Evolutionary conservation across 23 red algal genomes (phyloP).

Genomic region (Cyanidium caldarium): DNA sequence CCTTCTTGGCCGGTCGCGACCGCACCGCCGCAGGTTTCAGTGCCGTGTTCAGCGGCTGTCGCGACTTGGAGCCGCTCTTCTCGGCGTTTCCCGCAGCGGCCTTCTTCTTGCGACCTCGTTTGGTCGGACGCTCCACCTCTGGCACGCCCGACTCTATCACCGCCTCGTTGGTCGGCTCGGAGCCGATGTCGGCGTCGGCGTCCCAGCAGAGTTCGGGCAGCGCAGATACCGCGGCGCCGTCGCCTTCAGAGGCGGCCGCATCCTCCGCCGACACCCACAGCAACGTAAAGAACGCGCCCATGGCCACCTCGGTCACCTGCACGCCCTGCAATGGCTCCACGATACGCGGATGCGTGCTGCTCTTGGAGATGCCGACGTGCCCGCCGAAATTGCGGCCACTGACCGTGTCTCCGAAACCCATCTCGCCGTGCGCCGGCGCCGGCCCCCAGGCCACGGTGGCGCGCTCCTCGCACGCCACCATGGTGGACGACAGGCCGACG

Average conservation of each 20-base stretch:
- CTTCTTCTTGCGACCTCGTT: too few relatives aligned
- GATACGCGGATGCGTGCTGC: not conserved
- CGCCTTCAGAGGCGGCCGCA: not conserved
- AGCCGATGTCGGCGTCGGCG: not conserved
- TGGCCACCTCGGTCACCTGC: slow-evolving; percentile 1
- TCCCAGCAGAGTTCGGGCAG: not conserved
- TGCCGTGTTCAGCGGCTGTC: too few relatives aligned
- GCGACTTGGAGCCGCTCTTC: too few relatives aligned
- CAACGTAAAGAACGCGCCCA: slow-evolving; percentile 5
- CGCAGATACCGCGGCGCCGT: not conserved
- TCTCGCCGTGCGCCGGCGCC: not conserved
- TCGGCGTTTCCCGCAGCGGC: too few relatives aligned
- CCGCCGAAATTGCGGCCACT: not conserved
- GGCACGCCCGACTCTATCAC: too few relatives aligned
- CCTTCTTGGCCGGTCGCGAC: too few relatives aligned
- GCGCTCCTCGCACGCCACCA: not conserved
- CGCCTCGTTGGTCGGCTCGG: not conserved
- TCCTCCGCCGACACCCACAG: not conserved
- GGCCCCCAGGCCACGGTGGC: not conserved
- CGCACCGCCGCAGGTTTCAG: too few relatives aligned
- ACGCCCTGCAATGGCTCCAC: not conserved
- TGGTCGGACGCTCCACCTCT: too few relatives aligned
- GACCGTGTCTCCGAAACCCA: slow-evolving; percentile 3
- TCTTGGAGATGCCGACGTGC: not conserved
- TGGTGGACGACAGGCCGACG: slow-evolving; percentile 1